phyloP scores from a whole-genome alignment of 164 flowering plant species.

The Nymphaea colorata region DNA sequence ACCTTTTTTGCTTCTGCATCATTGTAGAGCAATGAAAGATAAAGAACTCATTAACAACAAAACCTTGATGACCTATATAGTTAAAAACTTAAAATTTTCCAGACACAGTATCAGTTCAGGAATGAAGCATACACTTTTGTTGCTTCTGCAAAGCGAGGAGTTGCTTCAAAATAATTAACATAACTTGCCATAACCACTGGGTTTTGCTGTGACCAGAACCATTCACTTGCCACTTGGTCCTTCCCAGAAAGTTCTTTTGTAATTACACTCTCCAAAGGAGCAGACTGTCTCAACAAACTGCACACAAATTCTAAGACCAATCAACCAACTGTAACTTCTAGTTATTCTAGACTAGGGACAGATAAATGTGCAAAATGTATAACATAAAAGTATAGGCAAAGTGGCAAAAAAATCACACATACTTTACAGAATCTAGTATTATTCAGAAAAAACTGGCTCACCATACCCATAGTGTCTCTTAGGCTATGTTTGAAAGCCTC shows the following conservation, averaged over 20 bases:
- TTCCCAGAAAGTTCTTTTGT: constrained; percentile 58
- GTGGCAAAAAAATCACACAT: neutral
- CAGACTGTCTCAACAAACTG: constrained; percentile 68
- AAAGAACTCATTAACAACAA: neutral
- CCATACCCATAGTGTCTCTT: no score
- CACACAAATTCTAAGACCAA: constrained; percentile 14
- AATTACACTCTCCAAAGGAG: constrained; percentile 77
- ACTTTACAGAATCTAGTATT: no score
- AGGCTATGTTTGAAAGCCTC: no score
- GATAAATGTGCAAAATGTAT: neutral
- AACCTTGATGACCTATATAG: neutral
- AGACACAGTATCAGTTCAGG: neutral
- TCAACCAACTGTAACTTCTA: neutral
- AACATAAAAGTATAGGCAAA: neutral
- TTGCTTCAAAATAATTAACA: constrained; percentile 67
- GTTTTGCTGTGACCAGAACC: constrained; percentile 92
- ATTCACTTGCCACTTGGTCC: constrained; percentile 69
- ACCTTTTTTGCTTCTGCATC: neutral
- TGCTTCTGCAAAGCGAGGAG: constrained; percentile 57
- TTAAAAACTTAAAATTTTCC: neutral
- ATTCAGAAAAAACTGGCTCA: no score
- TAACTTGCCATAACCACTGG: constrained; percentile 64
- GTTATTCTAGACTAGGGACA: neutral
- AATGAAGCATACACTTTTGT: constrained; percentile 53
- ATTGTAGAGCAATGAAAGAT: no score